Conservation (phyloP, 2,329 filamentous ascomycete species). For the Diaporthe ampelina region DNA sequence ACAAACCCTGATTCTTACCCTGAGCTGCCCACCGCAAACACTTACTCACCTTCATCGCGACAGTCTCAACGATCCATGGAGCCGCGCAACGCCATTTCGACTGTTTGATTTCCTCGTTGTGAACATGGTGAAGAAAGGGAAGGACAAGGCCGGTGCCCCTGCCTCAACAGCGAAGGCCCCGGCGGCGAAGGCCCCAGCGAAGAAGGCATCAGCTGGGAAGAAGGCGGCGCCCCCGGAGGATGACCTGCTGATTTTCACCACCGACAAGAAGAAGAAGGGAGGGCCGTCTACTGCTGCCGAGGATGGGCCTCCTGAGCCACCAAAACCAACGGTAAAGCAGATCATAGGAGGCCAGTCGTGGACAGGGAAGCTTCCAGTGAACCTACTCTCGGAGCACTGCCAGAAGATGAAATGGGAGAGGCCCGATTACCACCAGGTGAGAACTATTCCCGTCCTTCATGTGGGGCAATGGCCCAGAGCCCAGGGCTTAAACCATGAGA, state of each 20-base stretch:
- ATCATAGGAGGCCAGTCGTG: constrained; percentile 95
- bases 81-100: too few species aligned
- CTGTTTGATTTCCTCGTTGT: background rate
- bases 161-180: constrained; percentile 42
- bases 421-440: constrained; percentile 88
- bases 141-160: constrained; percentile 61
- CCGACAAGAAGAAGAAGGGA: constrained; percentile 67
- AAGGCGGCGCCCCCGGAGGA: constrained; percentile 56
- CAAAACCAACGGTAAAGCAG: constrained; percentile 78
- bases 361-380: constrained; percentile 97
- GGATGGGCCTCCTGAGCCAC: constrained; percentile 57
- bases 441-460: constrained; percentile 41
- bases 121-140: constrained; percentile 67
- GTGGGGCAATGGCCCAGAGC: background rate
- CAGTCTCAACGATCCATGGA: constrained; percentile 1
- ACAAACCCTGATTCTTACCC: constrained; percentile 22
- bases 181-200: constrained; percentile 35
- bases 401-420: constrained; percentile 97
- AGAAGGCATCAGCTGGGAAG: constrained; percentile 45
- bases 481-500: background rate
- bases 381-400: constrained; percentile 92
- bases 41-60: background rate
- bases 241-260: constrained; percentile 70
- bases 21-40: background rate
- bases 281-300: constrained; percentile 48